Base-by-base conservation (phyloP, 495 filamentous ascomycete species). In the Rusavskia elegans region DNA sequence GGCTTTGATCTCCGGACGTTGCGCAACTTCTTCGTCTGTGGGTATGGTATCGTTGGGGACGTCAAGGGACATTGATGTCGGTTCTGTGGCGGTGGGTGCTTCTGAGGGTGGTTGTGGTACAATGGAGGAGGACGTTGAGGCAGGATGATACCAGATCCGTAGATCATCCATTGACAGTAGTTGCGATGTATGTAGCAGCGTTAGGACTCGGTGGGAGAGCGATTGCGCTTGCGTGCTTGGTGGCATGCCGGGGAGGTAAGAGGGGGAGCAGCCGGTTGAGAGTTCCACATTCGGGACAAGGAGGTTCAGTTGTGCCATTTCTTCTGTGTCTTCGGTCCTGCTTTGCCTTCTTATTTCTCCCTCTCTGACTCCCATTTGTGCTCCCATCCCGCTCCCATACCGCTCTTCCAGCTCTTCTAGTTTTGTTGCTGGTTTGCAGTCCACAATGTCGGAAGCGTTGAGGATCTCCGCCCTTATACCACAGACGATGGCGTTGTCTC, bases 261-360 rank as follows among this genome's bases (percentile, higher is more conserved):
- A 78, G 0, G 89, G 87, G 8, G 87, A 82, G 64, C 86, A 94
- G 10, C 92, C 92, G 10, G 92, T 97, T 29, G 80, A 71, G 25
- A 98, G 67, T 57, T 95, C 92, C 25, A 97, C 71, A 61, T 98
- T 97, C 4, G 92, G 93, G 11, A 98, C 92, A 9, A 97, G 70
- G 30, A 98, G 69, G 52, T 82, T 79, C 58, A 85, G 61, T 36
- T 73, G 68, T 61, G 75, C 65, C 32, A 83, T 67, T 46, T 78
- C 72, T 16, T 66, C 65, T 61, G 81, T 76, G 39, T 80, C 73
- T 19, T 70, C 65, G 4, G 71, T 58, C 39, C 71, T 68, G 13
- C 32, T 14, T 35, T 35, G 32, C 13, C 32, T 17, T 5, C 16
- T 42, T 16, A 39, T 40, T 11, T 30, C 19, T 11, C 21, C 8